Evolutionary conservation across 768 basidiomycete genomes (phyloP), one percentile per base, ranked within the genome.

Genomic region (Hygrocybe punicea): DNA sequence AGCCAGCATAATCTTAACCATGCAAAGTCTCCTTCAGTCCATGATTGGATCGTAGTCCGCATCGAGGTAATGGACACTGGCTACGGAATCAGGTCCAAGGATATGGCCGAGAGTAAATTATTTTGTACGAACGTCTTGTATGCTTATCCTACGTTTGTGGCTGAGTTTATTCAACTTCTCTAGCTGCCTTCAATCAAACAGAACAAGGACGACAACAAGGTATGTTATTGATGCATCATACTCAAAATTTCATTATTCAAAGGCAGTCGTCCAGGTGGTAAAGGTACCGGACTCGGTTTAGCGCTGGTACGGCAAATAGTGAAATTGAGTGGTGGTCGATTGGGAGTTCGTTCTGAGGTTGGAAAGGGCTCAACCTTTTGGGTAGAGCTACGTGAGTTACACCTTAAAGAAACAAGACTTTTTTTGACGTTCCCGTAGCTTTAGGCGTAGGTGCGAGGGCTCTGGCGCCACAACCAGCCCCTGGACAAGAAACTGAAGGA

Each of bases 321-420:
- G 62, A 87, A 84, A 63, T 71, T 89, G 39, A 84, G 81, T 50
- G 84, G 85, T 40, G 90, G 90, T 17, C 79, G 89, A 50, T 72
- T 91, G 25, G 89, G 85, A n/a, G 79, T 86, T n/a, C 73, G 71
- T 58, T 84, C 82, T 16, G 82, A 84, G 67, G 72, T 81, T 1
- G 80, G 81, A 7, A 76, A 82, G 62, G 93, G 93, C 14, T 90
- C 86, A 35, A 91, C 87, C 36, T 95, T 94, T 74, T 94, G 92
- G 93, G 87, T 91, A 8, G 90, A 91, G 68, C 69, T 91, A 35
- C 86, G 60, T 62, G 36, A 66, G 67, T 58, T 55, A 5, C 54
- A 1, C 23, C 24, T 34, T 3, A 19, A 19, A n/a, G 49, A 49
- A 14, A 10, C 25, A n/a, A 14, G 2, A 6, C 9, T 46, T 11